Evolutionary conservation across 805 yeast species (phyloP).

Genomic region (Wickerhamomyces pijperi): DNA sequence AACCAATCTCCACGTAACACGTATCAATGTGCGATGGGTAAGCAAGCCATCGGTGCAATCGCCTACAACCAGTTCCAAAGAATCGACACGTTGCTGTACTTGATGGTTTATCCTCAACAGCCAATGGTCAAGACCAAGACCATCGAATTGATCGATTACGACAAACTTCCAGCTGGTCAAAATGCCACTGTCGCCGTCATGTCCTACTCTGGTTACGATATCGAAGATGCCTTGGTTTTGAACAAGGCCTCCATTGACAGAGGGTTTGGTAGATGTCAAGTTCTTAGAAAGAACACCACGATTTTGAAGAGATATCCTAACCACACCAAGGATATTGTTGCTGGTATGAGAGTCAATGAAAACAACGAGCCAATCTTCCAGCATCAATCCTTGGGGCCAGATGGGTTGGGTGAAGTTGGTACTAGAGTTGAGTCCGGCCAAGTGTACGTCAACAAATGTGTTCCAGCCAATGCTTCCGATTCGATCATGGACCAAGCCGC

Average conservation of each 20-base stretch:
- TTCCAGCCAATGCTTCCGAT: constrained; percentile 79
- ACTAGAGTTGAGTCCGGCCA: constrained; percentile 84
- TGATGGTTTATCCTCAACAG: constrained; percentile 98
- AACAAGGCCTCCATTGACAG: constrained; percentile 91
- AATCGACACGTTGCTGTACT: constrained; percentile 84
- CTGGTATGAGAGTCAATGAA: constrained; percentile 84
- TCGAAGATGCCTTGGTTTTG: constrained; percentile 94
- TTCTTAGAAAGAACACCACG: constrained; percentile 82
- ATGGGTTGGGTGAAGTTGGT: constrained; percentile 96
- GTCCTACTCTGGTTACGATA: constrained; percentile 98
- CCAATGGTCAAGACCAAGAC: constrained; percentile 99
- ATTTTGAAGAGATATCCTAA: constrained; percentile 86
- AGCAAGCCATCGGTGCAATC: constrained; percentile 99
- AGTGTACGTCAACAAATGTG: constrained; percentile 85
- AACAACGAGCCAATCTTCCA: constrained; percentile 74
- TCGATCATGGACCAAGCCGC: constrained; percentile 21
- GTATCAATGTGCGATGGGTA: constrained; percentile 94
- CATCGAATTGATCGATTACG: constrained; percentile 89
- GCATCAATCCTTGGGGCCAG: constrained; percentile 81
- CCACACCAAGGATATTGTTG: constrained; percentile 83
- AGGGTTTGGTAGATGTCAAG: constrained; percentile 97
- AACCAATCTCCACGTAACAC: constrained; percentile 90
- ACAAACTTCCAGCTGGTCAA: constrained; percentile 96
- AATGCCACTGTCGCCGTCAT: constrained; percentile 98
- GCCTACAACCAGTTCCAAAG: constrained; percentile 94